A percentile compares a stretch with the other conserved stretches of the same genome.
These are phyloP conservation scores for Beverwykella pulmonaria DNA, from an alignment of 495 filamentous ascomycete genomes.

Conservation along the genomic window DNA sequence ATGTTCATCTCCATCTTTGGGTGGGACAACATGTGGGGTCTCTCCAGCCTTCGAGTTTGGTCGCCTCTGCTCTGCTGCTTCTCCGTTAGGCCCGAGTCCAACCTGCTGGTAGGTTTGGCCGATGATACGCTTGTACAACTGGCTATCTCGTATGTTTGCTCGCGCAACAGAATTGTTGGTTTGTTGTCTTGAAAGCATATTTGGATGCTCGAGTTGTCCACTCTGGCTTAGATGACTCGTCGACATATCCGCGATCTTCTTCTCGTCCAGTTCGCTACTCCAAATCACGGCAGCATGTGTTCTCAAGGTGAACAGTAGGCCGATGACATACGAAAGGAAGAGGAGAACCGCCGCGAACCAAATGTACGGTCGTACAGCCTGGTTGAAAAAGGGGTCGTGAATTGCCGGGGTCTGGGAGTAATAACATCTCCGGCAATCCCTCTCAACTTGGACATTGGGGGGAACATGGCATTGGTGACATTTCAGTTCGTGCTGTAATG, in stretches of 20 bases:
- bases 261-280: constrained; percentile 85
- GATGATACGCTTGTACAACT: constrained; percentile 89
- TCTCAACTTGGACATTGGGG: constrained; percentile 47
- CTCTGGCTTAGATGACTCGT: constrained; percentile 27
- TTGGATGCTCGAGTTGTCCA: constrained; percentile 16
- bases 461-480: constrained; percentile 73
- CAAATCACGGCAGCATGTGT: constrained; percentile 98
- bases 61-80: constrained; percentile 10
- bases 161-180: constrained; percentile 22
- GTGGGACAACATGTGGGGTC: constrained; percentile 46
- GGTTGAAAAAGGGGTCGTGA: constrained; percentile 80
- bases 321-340: constrained; percentile 92
- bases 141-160: constrained; percentile 69
- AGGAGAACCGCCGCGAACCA: constrained; percentile 82
- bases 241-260: constrained; percentile 54
- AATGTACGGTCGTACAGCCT: constrained; percentile 90
- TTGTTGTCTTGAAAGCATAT: constrained; percentile 23
- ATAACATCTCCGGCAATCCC: constrained; percentile 89
- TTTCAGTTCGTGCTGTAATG: constrained; percentile 80
- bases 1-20: constrained; percentile 55
- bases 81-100: constrained; percentile 54
- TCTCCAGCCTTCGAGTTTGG: constrained; percentile 13
- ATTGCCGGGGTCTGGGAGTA: constrained; percentile 88
- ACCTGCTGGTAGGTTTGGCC: constrained; percentile 84
- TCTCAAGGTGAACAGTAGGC: constrained; percentile 91